Conservation (phyloP, 257 asterid genomes). For the Solanum bukasovii region DNA sequence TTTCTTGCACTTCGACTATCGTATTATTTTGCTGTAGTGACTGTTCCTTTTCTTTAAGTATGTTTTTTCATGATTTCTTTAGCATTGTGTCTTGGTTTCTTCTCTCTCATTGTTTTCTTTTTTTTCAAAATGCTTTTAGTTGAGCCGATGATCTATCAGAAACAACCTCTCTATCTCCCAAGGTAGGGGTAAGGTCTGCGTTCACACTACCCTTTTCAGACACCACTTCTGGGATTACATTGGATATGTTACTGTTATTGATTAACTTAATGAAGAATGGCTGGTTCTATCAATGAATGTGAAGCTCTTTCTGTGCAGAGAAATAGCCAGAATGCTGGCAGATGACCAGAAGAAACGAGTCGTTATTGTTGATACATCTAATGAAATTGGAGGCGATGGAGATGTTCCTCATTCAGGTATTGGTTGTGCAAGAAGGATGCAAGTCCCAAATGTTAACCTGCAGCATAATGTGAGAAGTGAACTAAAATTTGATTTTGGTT, state of each 20-base stretch:
- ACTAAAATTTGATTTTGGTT: not conserved
- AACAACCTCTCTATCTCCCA: not conserved
- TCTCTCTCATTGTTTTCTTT: not conserved
- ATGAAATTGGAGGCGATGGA: slow-evolving; percentile 98
- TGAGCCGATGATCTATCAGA: not conserved
- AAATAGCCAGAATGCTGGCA: slow-evolving; percentile 88
- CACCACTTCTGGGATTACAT: not conserved
- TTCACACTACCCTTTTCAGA: not conserved
- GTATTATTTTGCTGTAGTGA: not conserved
- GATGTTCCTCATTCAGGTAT: slow-evolving; percentile 96
- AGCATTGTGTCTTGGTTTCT: not conserved
- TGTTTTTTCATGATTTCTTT: too few species aligned
- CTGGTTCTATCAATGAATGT: not conserved
- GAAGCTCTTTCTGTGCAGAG: slow-evolving; percentile 35
- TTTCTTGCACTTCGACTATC: not conserved
- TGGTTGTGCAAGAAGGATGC: slow-evolving; percentile 99
- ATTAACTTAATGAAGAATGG: not conserved
- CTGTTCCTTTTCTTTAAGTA: not conserved
- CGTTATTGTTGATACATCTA: slow-evolving; percentile 91
- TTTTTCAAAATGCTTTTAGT: not conserved
- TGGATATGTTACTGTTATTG: not conserved
- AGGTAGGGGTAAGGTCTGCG: not conserved
- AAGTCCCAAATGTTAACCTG: slow-evolving; percentile 88
- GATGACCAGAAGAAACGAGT: slow-evolving; percentile 89
- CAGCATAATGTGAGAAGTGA: slow-evolving; percentile 73